Percentiles rank a stretch among this genome's conserved stretches.
Evolutionary conservation across 192 early-diverging fungal genomes (phyloP).

Genomic region (Gigaspora rosea): DNA sequence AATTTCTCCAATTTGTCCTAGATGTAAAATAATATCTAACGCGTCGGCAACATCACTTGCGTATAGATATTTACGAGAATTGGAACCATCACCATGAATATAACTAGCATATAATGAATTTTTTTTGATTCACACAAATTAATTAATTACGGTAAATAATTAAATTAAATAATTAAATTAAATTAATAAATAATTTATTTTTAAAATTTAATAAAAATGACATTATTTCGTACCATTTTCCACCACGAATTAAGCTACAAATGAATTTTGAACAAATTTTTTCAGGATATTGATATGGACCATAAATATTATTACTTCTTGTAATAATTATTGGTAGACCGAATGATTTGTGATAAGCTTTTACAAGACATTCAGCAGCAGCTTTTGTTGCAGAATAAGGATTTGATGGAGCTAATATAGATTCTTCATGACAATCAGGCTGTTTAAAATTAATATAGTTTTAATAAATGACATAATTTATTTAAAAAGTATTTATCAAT

Average conservation of each 20-base stretch:
- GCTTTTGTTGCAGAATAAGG: conserved; percentile 88
- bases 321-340: conserved; percentile 77
- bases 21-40: conserved; percentile 65
- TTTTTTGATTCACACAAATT: background rate
- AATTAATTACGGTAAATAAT: background rate
- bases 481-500: too few relatives aligned
- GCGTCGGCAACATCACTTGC: conserved; percentile 71
- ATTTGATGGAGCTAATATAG: conserved; percentile 69
- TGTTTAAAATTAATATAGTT: conserved; percentile 25
- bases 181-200: background rate
- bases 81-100: conserved; percentile 74
- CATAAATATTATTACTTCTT: conserved; percentile 80
- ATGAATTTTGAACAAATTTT: conserved; percentile 87
- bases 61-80: conserved; percentile 76
- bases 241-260: conserved; percentile 55
- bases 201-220: background rate
- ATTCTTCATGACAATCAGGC: conserved; percentile 66
- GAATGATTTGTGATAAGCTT: conserved; percentile 77
- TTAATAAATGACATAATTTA: too few relatives aligned
- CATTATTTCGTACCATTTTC: conserved; percentile 49
- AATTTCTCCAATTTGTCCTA: conserved; percentile 67
- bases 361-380: conserved; percentile 76
- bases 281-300: conserved; percentile 81
- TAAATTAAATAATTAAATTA: background rate
- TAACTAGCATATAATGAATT: conserved; percentile 37